Evolutionary conservation across 441 rosid species (phyloP).

Genomic region (Gossypium trilobum): DNA sequence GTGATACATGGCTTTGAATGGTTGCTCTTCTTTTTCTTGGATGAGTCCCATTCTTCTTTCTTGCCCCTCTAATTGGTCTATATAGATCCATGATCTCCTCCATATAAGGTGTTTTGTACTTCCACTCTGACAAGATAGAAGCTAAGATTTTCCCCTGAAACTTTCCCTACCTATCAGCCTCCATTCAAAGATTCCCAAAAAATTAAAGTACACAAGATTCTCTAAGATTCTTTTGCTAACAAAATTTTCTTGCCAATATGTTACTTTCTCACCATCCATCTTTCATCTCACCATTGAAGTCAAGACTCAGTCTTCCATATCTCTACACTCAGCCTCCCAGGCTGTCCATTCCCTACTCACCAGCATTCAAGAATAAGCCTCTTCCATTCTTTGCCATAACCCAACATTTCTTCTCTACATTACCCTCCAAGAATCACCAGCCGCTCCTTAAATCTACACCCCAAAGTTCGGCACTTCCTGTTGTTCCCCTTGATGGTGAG

Average conservation of each 20-base stretch:
- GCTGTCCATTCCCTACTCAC: constrained; percentile 17
- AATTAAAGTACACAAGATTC: not conserved
- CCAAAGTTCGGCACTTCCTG: constrained; percentile 15
- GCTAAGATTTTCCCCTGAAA: not conserved
- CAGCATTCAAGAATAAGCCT: constrained; percentile 12
- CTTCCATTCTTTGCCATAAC: constrained; percentile 2
- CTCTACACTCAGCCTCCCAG: constrained; percentile 14
- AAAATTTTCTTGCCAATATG: constrained; percentile 27
- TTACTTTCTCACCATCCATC: constrained; percentile 24
- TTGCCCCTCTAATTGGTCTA: not conserved
- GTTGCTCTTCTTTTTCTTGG: not conserved
- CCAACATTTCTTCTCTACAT: not conserved
- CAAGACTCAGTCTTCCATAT: constrained; percentile 29
- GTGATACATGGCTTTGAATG: not conserved
- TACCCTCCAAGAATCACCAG: constrained; percentile 1
- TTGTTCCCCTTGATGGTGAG: constrained; percentile 13
- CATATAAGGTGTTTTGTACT: not conserved
- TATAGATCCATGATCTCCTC: not conserved
- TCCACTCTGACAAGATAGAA: not conserved
- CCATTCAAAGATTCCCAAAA: not conserved
- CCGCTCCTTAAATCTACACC: constrained; percentile 25
- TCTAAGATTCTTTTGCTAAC: not conserved
- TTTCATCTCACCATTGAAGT: constrained; percentile 22
- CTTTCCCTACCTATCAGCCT: not conserved
- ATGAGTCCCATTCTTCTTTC: no score